A percentile compares a stretch with the other conserved stretches of the same genome.
Evolutionary conservation across 768 basidiomycete species (phyloP).

Genomic region (Serendipita sp.): DNA sequence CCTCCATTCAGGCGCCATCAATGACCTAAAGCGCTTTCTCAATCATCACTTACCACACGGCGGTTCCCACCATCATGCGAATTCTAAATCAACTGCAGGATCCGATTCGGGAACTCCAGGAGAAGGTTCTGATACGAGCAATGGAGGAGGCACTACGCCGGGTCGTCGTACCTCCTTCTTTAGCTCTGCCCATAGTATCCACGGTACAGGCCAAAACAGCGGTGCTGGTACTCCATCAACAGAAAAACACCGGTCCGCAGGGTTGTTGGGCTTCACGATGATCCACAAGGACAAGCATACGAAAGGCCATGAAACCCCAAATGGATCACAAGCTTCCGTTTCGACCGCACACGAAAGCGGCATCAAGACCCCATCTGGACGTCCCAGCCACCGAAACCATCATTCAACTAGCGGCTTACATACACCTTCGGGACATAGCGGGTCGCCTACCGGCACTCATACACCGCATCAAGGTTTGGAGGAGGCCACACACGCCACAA

Average conservation of each 20-base stretch:
- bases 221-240: conserved; percentile 8
- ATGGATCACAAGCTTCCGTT: neutral
- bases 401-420: conserved; percentile 11
- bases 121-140: neutral
- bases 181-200: conserved; percentile 6
- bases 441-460: conserved; percentile 9
- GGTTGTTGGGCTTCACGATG: neutral
- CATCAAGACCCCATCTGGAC: conserved; percentile 8
- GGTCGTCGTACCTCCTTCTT: conserved; percentile 6
- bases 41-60: conserved; percentile 73
- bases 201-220: neutral
- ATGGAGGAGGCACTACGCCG: neutral
- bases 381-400: conserved; percentile 17
- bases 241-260: conserved; percentile 6
- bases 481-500: conserved; percentile 72
- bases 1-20: conserved; percentile 49
- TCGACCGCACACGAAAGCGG: conserved; percentile 12
- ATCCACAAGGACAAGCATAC: conserved; percentile 10
- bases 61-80: conserved; percentile 8
- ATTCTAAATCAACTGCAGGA: conserved; percentile 10
- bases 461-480: conserved; percentile 44
- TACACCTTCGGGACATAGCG: neutral
- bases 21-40: conserved; percentile 89
- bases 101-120: neutral
- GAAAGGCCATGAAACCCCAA: neutral